phyloP scores from a whole-genome alignment of 257 asterid species.

The Linderniella brevidens region DNA sequence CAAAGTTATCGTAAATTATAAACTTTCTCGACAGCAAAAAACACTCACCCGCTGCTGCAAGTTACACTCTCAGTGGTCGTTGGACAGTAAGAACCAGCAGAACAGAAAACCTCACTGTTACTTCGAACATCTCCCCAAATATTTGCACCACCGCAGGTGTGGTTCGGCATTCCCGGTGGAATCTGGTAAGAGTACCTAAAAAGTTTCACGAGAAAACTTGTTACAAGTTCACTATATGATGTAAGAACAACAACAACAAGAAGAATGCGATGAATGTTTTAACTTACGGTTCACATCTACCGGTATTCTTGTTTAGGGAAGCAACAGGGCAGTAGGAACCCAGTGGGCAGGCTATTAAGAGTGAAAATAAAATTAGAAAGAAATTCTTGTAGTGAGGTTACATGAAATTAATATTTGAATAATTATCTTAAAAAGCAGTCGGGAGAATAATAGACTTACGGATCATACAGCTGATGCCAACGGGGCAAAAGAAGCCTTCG shows the following conservation, averaged over 20 bases:
- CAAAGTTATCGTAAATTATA: neutral
- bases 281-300: conserved; percentile 4
- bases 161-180: conserved; percentile 1
- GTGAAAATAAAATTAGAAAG: neutral
- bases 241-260: too few species aligned
- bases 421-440: neutral
- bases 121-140: conserved; percentile 5
- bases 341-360: conserved; percentile 5
- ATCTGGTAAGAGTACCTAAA: conserved; percentile 7
- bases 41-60: conserved; percentile 5
- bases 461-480: conserved; percentile 7
- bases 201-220: neutral
- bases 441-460: conserved; percentile 1
- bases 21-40: neutral
- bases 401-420: neutral
- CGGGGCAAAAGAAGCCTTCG: conserved; percentile 9
- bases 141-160: conserved; percentile 7
- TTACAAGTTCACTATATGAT: neutral
- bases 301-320: neutral
- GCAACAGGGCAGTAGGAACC: conserved; percentile 7
- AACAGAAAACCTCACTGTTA: neutral
- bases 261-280: too few species aligned
- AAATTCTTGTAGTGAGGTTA: neutral
- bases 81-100: conserved; percentile 9
- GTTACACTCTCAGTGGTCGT: neutral